Conservation (phyloP, 2,329 filamentous ascomycete genomes). For the Colletotrichum coccodes region DNA sequence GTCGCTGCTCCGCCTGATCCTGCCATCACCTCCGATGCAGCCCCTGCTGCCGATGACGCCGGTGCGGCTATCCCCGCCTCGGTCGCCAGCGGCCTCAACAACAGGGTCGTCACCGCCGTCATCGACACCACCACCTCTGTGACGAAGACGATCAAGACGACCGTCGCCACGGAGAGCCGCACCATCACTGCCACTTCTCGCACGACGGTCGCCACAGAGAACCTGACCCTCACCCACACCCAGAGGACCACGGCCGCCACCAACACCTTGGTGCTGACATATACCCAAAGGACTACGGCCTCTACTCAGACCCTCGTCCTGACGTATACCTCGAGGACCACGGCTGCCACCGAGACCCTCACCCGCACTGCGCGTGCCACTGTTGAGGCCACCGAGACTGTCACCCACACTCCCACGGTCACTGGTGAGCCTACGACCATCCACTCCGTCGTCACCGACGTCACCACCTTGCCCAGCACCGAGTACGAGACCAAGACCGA, state of each 20-base stretch:
- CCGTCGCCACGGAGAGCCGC: conserved; percentile 3
- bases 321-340: background rate
- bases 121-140: conserved; percentile 36
- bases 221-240: conserved; percentile 6
- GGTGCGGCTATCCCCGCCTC: background rate
- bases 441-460: background rate
- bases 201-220: conserved; percentile 7
- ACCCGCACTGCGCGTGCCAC: conserved; percentile 12
- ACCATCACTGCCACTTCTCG: conserved; percentile 5
- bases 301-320: background rate
- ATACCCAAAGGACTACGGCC: background rate
- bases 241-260: conserved; percentile 2
- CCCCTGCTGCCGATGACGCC: background rate
- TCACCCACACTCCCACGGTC: conserved; percentile 1
- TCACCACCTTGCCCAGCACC: conserved; percentile 4
- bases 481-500: background rate
- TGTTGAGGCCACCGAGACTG: background rate
- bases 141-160: conserved; percentile 2
- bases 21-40: background rate
- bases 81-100: background rate
- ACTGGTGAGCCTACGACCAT: conserved; percentile 1
- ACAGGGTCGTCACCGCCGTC: background rate
- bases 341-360: background rate
- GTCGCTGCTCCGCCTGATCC: background rate
- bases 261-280: conserved; percentile 1